Evolutionary conservation across 441 rosid species (phyloP), one percentile per base, ranked within the genome.

Genomic region (Syzygium malaccense): DNA sequence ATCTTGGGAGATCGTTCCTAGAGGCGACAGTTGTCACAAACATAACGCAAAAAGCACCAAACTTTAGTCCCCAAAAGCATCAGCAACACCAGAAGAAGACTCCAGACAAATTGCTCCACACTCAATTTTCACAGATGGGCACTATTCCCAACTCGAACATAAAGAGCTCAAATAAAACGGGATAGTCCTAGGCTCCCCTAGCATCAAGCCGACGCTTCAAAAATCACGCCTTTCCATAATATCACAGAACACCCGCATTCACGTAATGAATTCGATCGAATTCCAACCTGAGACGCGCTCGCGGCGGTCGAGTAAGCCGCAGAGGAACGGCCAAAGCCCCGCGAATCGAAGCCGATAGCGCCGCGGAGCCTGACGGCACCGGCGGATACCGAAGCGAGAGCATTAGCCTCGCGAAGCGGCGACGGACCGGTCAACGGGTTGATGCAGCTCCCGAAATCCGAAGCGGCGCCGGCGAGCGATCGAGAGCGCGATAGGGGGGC

Each of bases 251-350:
- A 20, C 30, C 86, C 58, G 28, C 55, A 7, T 25, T 23, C 87
- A 49, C 0, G 53, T 12, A 55, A 14, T 54, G 80, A 41, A 56
- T 32, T 49, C 57, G 26, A 66, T 58, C 3, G 41, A 33, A 51
- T 32, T 37, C 45, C 55, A 53, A 85, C 89, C 89, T 88, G 89
- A 68, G 89, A 88, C 45, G 89, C 83, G 79, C 86, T 83, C 12
- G 89, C 57, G 14, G 89, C 53, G 19, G 89, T 49, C n/a, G 89
- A 88, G 28, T 53, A 88, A 48, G 87, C 32, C 30, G 17, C 57
- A 86, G 75, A 9, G 55, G 66, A 26, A 3, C 12, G 54, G 56
- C 87, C 55, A 53, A 84, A 54, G 62, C 37, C 71, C 48, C 66
- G 66, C 2, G 26, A 55, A 45, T 41, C 45, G 86, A 85, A 41